Conservation (phyloP, 2,329 filamentous ascomycete genomes). For the Paecilomyces formosus region DNA sequence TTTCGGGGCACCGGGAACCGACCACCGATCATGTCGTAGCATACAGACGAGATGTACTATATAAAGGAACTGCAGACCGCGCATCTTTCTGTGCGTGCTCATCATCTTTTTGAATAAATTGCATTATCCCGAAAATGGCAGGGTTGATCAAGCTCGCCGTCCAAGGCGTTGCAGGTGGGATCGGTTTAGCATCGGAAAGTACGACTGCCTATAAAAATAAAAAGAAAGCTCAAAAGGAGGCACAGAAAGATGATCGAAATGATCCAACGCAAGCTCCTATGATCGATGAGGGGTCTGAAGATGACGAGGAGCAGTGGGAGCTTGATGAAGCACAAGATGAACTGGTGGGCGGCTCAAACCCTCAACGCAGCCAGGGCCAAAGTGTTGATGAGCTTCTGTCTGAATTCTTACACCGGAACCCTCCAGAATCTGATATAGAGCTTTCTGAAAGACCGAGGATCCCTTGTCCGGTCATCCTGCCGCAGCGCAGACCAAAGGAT, state of each 20-base stretch:
- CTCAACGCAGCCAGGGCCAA: neutral
- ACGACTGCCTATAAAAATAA: neutral
- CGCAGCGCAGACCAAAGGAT: constrained; percentile 29
- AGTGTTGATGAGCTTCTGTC: neutral
- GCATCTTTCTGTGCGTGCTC: too few species aligned
- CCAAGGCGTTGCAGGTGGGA: neutral
- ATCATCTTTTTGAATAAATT: too few species aligned
- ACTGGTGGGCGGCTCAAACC: neutral
- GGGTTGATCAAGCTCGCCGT: neutral
- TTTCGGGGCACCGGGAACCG: too few species aligned
- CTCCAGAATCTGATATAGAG: too few species aligned
- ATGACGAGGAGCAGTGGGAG: neutral
- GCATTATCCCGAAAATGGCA: too few species aligned
- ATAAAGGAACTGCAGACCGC: too few species aligned
- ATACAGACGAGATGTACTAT: too few species aligned
- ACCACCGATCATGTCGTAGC: too few species aligned
- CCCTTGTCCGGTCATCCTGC: constrained; percentile 30
- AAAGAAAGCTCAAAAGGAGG: neutral
- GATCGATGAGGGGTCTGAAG: neutral
- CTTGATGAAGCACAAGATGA: neutral
- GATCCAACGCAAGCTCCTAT: too few species aligned
- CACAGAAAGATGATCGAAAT: neutral
- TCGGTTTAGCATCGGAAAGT: neutral
- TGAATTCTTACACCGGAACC: neutral
- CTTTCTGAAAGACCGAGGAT: constrained; percentile 11